Conservation (phyloP, 371 early-diverging fungal genomes). For the Circinella minor region DNA sequence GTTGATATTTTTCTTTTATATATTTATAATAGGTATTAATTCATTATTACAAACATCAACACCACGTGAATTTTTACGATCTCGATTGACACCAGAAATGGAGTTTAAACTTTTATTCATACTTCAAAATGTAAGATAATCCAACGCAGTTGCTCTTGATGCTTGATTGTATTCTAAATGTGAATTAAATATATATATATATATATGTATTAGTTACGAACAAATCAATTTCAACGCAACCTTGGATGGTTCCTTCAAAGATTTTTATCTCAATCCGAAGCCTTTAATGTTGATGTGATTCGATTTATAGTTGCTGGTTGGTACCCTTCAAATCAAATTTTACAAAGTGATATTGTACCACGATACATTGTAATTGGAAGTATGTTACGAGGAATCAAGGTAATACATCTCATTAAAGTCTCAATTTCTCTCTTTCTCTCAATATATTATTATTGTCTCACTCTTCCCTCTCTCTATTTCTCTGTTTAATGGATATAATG, state of each 20-base stretch:
- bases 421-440: too few relatives aligned
- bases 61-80: conserved; percentile 62
- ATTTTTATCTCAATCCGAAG: conserved; percentile 61
- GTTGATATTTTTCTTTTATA: background rate
- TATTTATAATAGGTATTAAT: conserved; percentile 37
- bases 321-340: conserved; percentile 78
- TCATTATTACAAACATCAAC: conserved; percentile 64
- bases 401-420: conserved; percentile 22
- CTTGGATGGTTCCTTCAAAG: conserved; percentile 72
- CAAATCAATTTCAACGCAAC: conserved; percentile 59
- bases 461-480: background rate
- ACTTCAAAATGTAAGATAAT: conserved; percentile 59
- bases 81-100: conserved; percentile 75
- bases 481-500: background rate
- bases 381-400: conserved; percentile 65
- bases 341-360: conserved; percentile 78
- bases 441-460: too few relatives aligned
- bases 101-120: conserved; percentile 73
- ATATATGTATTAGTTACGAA: conserved; percentile 40
- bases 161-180: too few relatives aligned
- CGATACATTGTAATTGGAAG: conserved; percentile 76
- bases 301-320: conserved; percentile 79
- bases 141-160: too few relatives aligned
- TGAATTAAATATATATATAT: too few relatives aligned
- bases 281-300: conserved; percentile 72